Conservation (phyloP, 108 stramenopile genomes). For the Thalassiosira profunda region DNA sequence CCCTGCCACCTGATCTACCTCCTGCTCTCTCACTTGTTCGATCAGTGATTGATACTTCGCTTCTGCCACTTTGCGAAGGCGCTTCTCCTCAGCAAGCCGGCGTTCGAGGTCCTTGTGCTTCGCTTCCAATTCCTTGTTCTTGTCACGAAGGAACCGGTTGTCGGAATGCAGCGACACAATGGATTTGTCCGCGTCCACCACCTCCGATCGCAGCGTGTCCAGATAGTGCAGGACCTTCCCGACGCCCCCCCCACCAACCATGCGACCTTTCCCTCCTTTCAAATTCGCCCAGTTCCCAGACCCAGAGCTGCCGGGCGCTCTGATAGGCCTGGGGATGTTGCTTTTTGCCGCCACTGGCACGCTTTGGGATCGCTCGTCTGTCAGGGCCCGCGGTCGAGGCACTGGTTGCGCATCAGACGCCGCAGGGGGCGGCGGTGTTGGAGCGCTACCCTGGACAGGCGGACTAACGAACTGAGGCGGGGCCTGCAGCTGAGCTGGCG, state of each 20-base stretch:
- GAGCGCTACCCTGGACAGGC: not conserved
- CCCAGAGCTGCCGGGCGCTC: not conserved
- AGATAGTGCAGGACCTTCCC: conserved; percentile 83
- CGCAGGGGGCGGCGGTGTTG: not conserved
- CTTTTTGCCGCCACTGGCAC: not conserved
- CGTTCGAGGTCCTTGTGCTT: conserved; percentile 68
- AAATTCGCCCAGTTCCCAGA: not conserved
- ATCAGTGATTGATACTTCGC: conserved; percentile 36
- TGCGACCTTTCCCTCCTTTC: conserved; percentile 9
- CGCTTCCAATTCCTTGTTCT: conserved; percentile 84
- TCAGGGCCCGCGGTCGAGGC: not conserved
- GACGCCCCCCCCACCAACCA: conserved; percentile 55
- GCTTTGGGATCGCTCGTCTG: not conserved
- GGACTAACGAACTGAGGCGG: not conserved
- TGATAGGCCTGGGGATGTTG: not conserved
- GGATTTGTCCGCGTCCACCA: conserved; percentile 70
- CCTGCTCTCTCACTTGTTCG: conserved; percentile 12
- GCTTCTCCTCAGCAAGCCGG: conserved; percentile 66
- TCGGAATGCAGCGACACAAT: conserved; percentile 63
- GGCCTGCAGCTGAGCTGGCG: not conserved
- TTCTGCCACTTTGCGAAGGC: conserved; percentile 55
- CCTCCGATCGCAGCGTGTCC: conserved; percentile 80
- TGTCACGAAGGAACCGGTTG: conserved; percentile 68
- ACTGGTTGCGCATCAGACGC: not conserved
- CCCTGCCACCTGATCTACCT: too few species aligned